Evolutionary conservation across 768 basidiomycete genomes (phyloP).

Genomic region (Omphalotus guepiniiformis): DNA sequence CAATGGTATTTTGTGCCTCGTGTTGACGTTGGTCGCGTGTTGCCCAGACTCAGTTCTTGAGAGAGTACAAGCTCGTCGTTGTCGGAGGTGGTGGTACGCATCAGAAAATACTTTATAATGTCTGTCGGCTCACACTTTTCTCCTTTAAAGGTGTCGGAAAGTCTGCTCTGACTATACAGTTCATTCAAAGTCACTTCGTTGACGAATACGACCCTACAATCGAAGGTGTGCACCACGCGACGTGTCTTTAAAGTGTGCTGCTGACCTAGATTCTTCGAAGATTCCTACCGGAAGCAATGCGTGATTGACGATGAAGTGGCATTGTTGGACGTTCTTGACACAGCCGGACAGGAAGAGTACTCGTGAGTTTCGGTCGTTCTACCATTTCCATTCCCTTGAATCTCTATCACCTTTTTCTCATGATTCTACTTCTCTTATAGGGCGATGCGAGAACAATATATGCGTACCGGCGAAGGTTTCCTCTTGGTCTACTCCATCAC

Average conservation of each 20-base stretch:
- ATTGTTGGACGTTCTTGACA: constrained; percentile 93
- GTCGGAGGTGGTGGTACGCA: constrained; percentile 92
- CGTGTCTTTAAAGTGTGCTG: background rate
- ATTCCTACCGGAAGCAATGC: constrained; percentile 96
- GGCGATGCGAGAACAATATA: constrained; percentile 99
- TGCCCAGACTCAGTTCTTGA: constrained; percentile 76
- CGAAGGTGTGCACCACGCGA: constrained; percentile 52
- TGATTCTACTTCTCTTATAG: constrained; percentile 34
- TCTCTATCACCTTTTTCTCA: too few species aligned
- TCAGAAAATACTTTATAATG: background rate
- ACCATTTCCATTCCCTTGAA: background rate
- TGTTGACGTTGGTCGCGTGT: constrained; percentile 10
- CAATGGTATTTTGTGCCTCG: background rate
- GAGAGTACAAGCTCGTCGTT: constrained; percentile 98
- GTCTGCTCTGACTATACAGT: constrained; percentile 95
- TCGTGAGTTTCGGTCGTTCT: constrained; percentile 50
- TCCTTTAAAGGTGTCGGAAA: constrained; percentile 42
- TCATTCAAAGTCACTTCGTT: constrained; percentile 94
- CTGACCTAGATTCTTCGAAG: constrained; percentile 32
- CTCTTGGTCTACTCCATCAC: constrained; percentile 97
- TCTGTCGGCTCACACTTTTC: background rate
- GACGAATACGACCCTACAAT: constrained; percentile 96
- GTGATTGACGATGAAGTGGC: constrained; percentile 99
- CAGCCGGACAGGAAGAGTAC: constrained; percentile 98
- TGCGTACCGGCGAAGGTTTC: constrained; percentile 98